Base-by-base conservation (phyloP, 331 rosid genomes). In the Telfairia occidentalis region DNA sequence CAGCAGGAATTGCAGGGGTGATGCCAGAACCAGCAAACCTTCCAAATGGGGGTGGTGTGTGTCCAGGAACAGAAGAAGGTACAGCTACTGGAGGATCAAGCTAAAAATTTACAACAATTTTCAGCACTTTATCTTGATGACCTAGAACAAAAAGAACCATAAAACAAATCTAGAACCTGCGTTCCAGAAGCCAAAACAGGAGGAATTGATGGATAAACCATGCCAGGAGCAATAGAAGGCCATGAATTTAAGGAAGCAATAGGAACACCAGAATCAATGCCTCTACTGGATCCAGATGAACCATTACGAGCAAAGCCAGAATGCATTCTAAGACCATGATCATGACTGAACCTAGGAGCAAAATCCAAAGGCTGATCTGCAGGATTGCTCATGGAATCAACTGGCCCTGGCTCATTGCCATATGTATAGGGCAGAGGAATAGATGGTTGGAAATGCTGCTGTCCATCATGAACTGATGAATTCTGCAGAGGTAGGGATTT, bases 321-420 rank as follows among this genome's bases (percentile, higher is more conserved):
- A 37, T 83, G 94, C 81, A 81, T 69, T 66, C 81, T 89, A 53
- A 79, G 79, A 73, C 87, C 84, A 78, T 71, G 79, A 53, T 86
- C 96, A 79, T 60, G 89, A 81, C 75, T 84, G 83, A 86, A 95
- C 85, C 89, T 81, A 32, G 92, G 94, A 60, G 92, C 86, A 90
- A 95, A 95, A 48, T 95, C 96, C 77, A 92, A 82, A 71, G 99
- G 99, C 86, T 92, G 96, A 82, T 95, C 99, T 74, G 97, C 93
- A 82, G 80, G 87, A 84, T 78, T 90, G 81, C 78, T 74, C 29
- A 82, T 30, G 16, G 92, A 79, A 60, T 83, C 91, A 76, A 67
- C 84, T 59, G 86, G 81, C 78, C 88, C 88, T 59, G 86, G 82
- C 77, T 87, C 89, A 82, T 78, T 85, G 71, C 82, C 83, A 50